A percentile compares a stretch with the other conserved stretches of the same genome.
Evolutionary conservation across 139 green algal species (phyloP).

Genomic region (Picochlorum sp.): DNA sequence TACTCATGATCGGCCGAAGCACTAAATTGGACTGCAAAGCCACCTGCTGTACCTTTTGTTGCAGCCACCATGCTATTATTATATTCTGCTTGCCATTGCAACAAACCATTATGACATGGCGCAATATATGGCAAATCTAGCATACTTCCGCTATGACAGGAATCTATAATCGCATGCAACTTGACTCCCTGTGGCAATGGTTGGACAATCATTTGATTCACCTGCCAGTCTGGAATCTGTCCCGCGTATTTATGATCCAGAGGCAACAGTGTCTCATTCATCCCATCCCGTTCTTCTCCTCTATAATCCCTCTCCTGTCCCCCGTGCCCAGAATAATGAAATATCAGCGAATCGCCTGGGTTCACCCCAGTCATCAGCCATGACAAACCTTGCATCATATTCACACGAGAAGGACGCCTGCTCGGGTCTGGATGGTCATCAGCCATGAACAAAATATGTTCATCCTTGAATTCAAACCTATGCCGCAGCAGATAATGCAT

Average conservation of each 20-base stretch:
- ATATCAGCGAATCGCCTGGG: slow-evolving; percentile 64
- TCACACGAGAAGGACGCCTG: slow-evolving; percentile 18
- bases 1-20: slow-evolving; percentile 54
- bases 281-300: slow-evolving; percentile 63
- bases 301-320: slow-evolving; percentile 48
- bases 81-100: slow-evolving; percentile 45
- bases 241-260: slow-evolving; percentile 24
- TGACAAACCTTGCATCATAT: slow-evolving; percentile 23
- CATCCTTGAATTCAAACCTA: slow-evolving; percentile 13
- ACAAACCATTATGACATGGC: slow-evolving; percentile 23
- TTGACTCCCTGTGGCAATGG: slow-evolving; percentile 39
- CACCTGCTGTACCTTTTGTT: slow-evolving; percentile 45
- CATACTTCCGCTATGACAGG: slow-evolving; percentile 55
- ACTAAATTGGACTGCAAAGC: slow-evolving; percentile 60
- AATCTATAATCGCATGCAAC: slow-evolving; percentile 69
- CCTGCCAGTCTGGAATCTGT: slow-evolving; percentile 51
- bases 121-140: slow-evolving; percentile 60
- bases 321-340: slow-evolving; percentile 71
- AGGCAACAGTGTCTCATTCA: slow-evolving; percentile 59
- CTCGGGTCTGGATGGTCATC: slow-evolving; percentile 23
- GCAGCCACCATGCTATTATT: neutral
- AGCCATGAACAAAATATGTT: slow-evolving; percentile 29
- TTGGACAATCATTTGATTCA: slow-evolving; percentile 47
- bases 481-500: slow-evolving; percentile 29
- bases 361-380: slow-evolving; percentile 20